Percentiles rank a stretch among this genome's conserved stretches.
These are phyloP conservation scores for Leccinum ochraceum DNA, from an alignment of 768 basidiomycete genomes.

Conservation along the genomic window DNA sequence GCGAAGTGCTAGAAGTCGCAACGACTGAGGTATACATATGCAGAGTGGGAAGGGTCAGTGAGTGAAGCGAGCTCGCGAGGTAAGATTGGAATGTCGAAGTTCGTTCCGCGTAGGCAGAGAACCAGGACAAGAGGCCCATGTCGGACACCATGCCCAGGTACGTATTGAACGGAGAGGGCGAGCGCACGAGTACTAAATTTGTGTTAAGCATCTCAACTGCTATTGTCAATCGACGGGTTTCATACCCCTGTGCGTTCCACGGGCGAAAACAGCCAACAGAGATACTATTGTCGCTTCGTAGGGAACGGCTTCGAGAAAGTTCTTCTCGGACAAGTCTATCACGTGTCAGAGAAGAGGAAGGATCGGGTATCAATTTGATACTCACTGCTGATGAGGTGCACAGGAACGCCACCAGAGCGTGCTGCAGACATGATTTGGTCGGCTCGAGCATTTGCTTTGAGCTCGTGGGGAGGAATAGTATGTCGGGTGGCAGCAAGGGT, in stretches of 20 bases:
- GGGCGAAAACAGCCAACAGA: slow-evolving; percentile 64
- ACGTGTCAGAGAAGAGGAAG: slow-evolving; percentile 3
- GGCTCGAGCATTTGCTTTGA: slow-evolving; percentile 58
- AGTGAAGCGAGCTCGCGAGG: slow-evolving; percentile 55
- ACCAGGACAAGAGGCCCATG: slow-evolving; percentile 68
- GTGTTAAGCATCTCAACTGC: slow-evolving; percentile 2
- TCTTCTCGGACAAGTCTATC: slow-evolving; percentile 83
- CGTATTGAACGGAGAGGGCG: slow-evolving; percentile 42
- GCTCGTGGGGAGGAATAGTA: slow-evolving; percentile 59
- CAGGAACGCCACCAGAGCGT: slow-evolving; percentile 69
- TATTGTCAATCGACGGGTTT: not conserved
- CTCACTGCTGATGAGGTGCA: slow-evolving; percentile 77
- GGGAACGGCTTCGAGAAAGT: slow-evolving; percentile 65
- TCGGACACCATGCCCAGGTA: slow-evolving; percentile 79
- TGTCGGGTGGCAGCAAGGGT: slow-evolving; percentile 81
- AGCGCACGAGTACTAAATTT: slow-evolving; percentile 54
- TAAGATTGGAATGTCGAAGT: slow-evolving; percentile 36
- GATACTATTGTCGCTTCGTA: slow-evolving; percentile 64
- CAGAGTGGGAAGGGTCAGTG: slow-evolving; percentile 63
- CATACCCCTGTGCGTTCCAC: slow-evolving; percentile 72
- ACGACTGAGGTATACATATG: slow-evolving; percentile 64
- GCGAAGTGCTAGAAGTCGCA: slow-evolving; percentile 56
- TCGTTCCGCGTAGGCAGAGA: slow-evolving; percentile 52
- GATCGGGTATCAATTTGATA: slow-evolving; percentile 8
- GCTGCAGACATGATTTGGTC: slow-evolving; percentile 75